Percentiles rank a stretch among this genome's conserved stretches.
Evolutionary conservation across 352 stramenopile genomes (phyloP).

Genomic region (Phytophthora crassamura): DNA sequence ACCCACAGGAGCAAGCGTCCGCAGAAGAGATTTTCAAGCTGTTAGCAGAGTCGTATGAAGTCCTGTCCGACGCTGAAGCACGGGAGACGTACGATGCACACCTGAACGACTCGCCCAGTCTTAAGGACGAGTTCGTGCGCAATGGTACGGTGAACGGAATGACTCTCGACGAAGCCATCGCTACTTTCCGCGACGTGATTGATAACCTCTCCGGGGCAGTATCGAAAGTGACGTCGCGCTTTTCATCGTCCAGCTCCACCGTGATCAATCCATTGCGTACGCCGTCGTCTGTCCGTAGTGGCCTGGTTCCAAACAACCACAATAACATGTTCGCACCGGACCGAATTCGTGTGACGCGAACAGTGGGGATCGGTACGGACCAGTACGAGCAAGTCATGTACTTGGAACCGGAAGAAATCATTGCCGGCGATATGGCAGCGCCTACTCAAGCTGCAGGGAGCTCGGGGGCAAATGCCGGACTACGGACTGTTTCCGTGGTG

Average conservation of each 20-base stretch:
- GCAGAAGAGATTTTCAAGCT: constrained; percentile 87
- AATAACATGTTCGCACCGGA: constrained; percentile 83
- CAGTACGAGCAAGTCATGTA: constrained; percentile 78
- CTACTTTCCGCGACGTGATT: constrained; percentile 80
- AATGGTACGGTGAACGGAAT: constrained; percentile 83
- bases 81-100: constrained; percentile 73
- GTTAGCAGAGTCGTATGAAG: constrained; percentile 84
- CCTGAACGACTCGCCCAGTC: constrained; percentile 49
- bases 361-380: constrained; percentile 62
- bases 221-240: constrained; percentile 65
- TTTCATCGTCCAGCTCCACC: constrained; percentile 75
- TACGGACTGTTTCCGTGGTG: constrained; percentile 70
- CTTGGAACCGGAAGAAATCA: constrained; percentile 78
- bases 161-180: constrained; percentile 86
- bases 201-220: constrained; percentile 65
- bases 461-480: constrained; percentile 31
- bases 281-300: constrained; percentile 39
- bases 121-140: constrained; percentile 80
- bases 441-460: constrained; percentile 33
- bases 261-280: constrained; percentile 61
- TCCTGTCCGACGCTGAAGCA: constrained; percentile 69
- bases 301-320: constrained; percentile 79
- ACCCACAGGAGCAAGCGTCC: constrained; percentile 67
- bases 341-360: constrained; percentile 72
- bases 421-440: constrained; percentile 59